phyloP scores from a whole-genome alignment of 352 stramenopile genomes.

The Phytopythium vexans region DNA sequence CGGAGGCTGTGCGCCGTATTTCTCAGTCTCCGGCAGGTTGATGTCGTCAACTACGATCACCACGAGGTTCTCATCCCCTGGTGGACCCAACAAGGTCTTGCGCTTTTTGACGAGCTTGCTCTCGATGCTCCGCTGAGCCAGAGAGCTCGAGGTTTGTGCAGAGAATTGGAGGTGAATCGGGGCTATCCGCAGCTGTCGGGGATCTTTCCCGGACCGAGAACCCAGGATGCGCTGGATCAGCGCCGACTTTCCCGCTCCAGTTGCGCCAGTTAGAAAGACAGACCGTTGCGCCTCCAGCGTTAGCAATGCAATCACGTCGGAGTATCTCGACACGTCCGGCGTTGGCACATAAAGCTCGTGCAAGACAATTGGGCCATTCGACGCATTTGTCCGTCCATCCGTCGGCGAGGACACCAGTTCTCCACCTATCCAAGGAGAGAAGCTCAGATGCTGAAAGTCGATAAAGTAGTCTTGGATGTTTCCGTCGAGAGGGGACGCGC shows the following conservation, averaged over 20 bases:
- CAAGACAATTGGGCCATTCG: conserved; percentile 25
- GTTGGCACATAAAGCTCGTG: conserved; percentile 63
- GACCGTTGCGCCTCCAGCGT: conserved; percentile 57
- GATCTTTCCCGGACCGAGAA: neutral
- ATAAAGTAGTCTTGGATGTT: conserved; percentile 72
- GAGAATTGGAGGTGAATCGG: conserved; percentile 81
- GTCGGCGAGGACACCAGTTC: conserved; percentile 9
- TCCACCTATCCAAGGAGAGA: conserved; percentile 44
- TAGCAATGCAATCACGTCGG: conserved; percentile 52
- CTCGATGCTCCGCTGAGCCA: conserved; percentile 86
- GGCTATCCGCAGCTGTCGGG: too few species aligned
- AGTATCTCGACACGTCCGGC: conserved; percentile 60
- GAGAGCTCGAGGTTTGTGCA: conserved; percentile 76
- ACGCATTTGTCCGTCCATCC: conserved; percentile 12
- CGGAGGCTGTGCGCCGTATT: conserved; percentile 65
- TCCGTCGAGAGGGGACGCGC: conserved; percentile 40
- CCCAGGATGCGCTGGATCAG: conserved; percentile 74
- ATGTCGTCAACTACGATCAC: conserved; percentile 91
- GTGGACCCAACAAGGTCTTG: conserved; percentile 89
- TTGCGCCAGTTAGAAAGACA: conserved; percentile 87
- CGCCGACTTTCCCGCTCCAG: conserved; percentile 87
- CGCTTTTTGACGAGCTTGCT: conserved; percentile 90
- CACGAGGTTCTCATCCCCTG: conserved; percentile 61
- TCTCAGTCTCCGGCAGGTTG: conserved; percentile 86
- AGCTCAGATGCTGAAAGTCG: conserved; percentile 59